Conservation (phyloP, 2,329 filamentous ascomycete species). For the Exophiala dermatitidis region DNA sequence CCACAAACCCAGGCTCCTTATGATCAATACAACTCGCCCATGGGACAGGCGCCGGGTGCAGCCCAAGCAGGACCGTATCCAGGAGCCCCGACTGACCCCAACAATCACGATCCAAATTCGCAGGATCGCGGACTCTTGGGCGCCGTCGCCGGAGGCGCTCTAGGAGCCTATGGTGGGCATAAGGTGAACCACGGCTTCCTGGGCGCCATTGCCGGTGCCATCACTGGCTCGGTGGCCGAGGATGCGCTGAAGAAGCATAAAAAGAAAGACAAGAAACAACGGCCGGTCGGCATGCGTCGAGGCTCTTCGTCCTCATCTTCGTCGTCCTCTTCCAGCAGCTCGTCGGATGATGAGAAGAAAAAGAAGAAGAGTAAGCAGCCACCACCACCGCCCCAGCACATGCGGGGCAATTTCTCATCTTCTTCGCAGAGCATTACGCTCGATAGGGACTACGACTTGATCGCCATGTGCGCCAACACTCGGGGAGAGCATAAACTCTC, state of each 20-base stretch:
- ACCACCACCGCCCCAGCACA: not conserved
- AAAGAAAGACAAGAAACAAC: constrained; percentile 11
- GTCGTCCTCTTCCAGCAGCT: constrained; percentile 15
- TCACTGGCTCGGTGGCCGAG: constrained; percentile 41
- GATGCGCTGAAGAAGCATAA: constrained; percentile 37
- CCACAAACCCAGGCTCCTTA: constrained; percentile 3
- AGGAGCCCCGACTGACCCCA: constrained; percentile 35
- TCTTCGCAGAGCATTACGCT: constrained; percentile 32
- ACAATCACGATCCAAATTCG: constrained; percentile 35
- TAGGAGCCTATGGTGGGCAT: constrained; percentile 42
- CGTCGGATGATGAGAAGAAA: constrained; percentile 23
- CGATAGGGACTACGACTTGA: constrained; percentile 33
- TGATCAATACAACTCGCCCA: constrained; percentile 4
- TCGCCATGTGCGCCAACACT: constrained; percentile 32
- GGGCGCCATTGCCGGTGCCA: constrained; percentile 43
- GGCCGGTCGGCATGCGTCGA: constrained; percentile 11
- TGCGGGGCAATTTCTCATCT: constrained; percentile 35
- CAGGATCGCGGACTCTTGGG: constrained; percentile 42
- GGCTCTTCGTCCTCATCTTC: constrained; percentile 14
- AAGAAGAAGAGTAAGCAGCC: constrained; percentile 15
- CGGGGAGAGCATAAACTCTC: constrained; percentile 32
- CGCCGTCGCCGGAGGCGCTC: constrained; percentile 41
- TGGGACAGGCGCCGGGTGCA: not conserved
- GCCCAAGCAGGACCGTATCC: constrained; percentile 2
- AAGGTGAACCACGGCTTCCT: constrained; percentile 43